Evolutionary conservation across 1,284 basidiomycete genomes (phyloP).

Genomic region (Bjerkandera adusta): DNA sequence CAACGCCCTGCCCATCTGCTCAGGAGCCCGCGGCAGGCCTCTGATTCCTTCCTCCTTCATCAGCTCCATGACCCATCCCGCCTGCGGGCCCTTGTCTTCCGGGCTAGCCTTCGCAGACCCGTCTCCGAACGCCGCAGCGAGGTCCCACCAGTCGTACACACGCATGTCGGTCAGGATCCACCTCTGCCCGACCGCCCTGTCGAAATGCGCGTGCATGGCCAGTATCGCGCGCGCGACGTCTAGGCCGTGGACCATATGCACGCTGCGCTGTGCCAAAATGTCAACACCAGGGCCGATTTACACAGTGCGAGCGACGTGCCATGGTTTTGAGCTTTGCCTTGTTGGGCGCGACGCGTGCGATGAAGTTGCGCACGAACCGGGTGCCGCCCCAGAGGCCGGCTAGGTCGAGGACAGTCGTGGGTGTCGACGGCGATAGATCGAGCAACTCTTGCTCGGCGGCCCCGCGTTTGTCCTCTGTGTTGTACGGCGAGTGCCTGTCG

Average conservation of each 20-base stretch:
- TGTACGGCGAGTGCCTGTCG: conserved; percentile 49
- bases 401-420: conserved; percentile 58
- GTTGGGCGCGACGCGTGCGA: conserved; percentile 47
- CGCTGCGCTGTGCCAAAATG: conserved; percentile 41
- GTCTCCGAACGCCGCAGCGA: conserved; percentile 52
- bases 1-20: conserved; percentile 48
- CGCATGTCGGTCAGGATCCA: conserved; percentile 59
- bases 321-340: conserved; percentile 53
- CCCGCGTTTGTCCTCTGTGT: conserved; percentile 39
- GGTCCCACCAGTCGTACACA: conserved; percentile 70
- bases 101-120: conserved; percentile 12
- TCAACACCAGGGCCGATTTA: neutral
- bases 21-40: conserved; percentile 49
- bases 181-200: conserved; percentile 44
- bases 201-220: conserved; percentile 44
- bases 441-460: conserved; percentile 55
- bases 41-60: conserved; percentile 51
- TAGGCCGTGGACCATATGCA: conserved; percentile 58
- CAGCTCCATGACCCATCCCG: conserved; percentile 54
- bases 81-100: conserved; percentile 19
- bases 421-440: conserved; percentile 37
- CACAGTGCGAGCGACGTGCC: conserved; percentile 22
- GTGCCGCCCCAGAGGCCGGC: conserved; percentile 60
- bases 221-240: conserved; percentile 60
- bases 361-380: conserved; percentile 48